These are phyloP conservation scores for Penicillium freii DNA, from an alignment of 2,329 filamentous ascomycete genomes.

Conservation along the genomic window DNA sequence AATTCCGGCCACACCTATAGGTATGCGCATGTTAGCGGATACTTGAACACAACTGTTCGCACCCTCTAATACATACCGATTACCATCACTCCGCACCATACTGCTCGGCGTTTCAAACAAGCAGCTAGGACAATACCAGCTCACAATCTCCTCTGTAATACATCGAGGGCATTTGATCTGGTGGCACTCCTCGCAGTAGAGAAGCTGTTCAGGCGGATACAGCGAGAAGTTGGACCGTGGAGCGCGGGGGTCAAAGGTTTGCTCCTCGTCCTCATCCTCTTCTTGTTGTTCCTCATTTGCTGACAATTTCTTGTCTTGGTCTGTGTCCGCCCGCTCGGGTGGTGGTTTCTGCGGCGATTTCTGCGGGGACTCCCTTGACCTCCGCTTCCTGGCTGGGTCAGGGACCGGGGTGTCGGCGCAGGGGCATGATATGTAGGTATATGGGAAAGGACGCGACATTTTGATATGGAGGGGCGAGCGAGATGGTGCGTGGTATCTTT, in stretches of 20 bases:
- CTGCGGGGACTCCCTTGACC: slow-evolving; percentile 36
- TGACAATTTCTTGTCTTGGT: slow-evolving; percentile 2
- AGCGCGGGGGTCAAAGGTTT: slow-evolving; percentile 80
- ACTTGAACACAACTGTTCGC: background rate
- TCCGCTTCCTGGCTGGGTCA: slow-evolving; percentile 40
- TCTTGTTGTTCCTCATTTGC: slow-evolving; percentile 30
- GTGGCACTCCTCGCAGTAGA: slow-evolving; percentile 97
- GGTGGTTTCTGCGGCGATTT: slow-evolving; percentile 31
- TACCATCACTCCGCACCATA: slow-evolving; percentile 87
- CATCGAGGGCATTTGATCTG: slow-evolving; percentile 93
- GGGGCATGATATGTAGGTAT: slow-evolving; percentile 64
- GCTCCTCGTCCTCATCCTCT: slow-evolving; percentile 66
- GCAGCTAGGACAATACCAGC: slow-evolving; percentile 93
- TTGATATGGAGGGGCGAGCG: slow-evolving; percentile 2
- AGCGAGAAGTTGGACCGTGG: slow-evolving; percentile 86
- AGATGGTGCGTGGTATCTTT: background rate
- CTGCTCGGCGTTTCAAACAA: slow-evolving; percentile 94
- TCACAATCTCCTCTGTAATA: slow-evolving; percentile 87
- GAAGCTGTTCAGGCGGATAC: slow-evolving; percentile 86
- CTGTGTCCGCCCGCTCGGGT: slow-evolving; percentile 18
- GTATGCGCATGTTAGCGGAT: slow-evolving; percentile 7
- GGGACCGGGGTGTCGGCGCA: slow-evolving; percentile 53
- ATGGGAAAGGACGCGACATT: slow-evolving; percentile 60
- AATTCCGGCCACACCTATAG: slow-evolving; percentile 81
- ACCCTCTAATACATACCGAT: slow-evolving; percentile 63